Evolutionary conservation across 2,329 filamentous ascomycete species (phyloP), one percentile per base, ranked within the genome.

Genomic region (Endoconidiophora polonica): DNA sequence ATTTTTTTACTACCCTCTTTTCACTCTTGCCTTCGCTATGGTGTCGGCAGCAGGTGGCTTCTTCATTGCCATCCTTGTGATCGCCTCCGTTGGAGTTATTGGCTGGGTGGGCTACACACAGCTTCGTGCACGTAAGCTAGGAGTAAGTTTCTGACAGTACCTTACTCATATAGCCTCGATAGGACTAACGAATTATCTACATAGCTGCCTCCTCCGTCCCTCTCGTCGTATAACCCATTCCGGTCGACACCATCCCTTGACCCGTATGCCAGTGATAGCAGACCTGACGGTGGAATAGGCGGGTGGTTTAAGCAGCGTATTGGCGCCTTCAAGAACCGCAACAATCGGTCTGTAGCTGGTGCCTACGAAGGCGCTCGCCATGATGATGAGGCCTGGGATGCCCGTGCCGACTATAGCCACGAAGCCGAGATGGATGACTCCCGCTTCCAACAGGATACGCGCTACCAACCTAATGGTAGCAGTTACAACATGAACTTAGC

Each of bases 301-400:
- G 72, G 76, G 56, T 91, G 84, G 83, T 61, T 91, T 64, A 77
- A 75, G 59, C 75, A 81, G 61, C 77, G 79, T 57, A 60, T 83
- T 55, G 68, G 69, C 59, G 68, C 71, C 36, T 68, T 90, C 61
- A 76, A 77, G 62, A 78, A 79, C 62, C 69, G 77, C 58, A 77
- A 78, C 62, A 75, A 70, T 56, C 75, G 79, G 48, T 77, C 76
- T 38, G 81, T 82, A 0, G 69, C 73, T 1, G 84, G 83, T 56
- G 80, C 81, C 44, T 87, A 86, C 67, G 83, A 87, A 58, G 66
- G 73, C 4, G 60, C 66, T 5, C 62, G 63, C 41, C 65, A 62
- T 53, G 63, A 86, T 43, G 86, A 93, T 61, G 84, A 88, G 59
- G 84, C 85, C 2, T 94, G 86, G 86, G 85, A 91, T 65, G 66